Base-by-base conservation (phyloP, 108 stramenopile genomes). In the Craspedostauros australis region DNA sequence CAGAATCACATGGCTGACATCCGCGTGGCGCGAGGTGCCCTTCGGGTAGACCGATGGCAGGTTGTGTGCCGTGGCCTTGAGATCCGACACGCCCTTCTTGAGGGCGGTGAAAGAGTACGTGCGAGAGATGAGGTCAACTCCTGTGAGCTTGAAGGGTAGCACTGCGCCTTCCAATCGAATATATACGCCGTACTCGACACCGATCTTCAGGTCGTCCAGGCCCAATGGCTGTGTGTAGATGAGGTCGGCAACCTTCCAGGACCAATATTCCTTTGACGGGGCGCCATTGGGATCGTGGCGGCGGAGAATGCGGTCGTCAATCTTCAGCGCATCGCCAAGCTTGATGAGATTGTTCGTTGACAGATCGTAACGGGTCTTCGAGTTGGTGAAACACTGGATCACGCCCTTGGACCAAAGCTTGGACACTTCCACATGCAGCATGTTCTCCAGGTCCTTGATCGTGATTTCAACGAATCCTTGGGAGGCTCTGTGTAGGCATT, bases 391-490 rank as follows among this genome's bases (percentile, higher is more conserved):
- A 36, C 44, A 32, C 34, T 49, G 48, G 25, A 71, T 39, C 14
- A 71, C n/a, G 18, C 63, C 70, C 29, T 60, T 65, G 2, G 64
- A 65, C 64, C 57, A 59, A 22, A 71, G 40, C n/a, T 32, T 52
- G 8, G 57, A 50, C 25, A 71, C 63, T 50, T 71, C 64, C 8
- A 46, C 39, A 22, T 71, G 70, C 8, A 71, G 57, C 37, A 71
- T 46, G 30, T 57, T 59, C 24, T 71, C 70, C 44, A 71, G 32
- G 49, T 71, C 58, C 33, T 71, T 71, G 24, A 65, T 65, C 2
- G 70, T 54, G 30, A 71, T 58, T 50, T 71, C 70, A 11, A 71
- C 52, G 46, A 54, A 65, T 1, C 70, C 70, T 39, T 71, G 57
- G 12, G 38, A 41, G 16, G 53, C 39, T 28, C 49, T 50, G 30